Evolutionary conservation across 164 flowering plant genomes (phyloP).

Genomic region (Liquidambar formosana): DNA sequence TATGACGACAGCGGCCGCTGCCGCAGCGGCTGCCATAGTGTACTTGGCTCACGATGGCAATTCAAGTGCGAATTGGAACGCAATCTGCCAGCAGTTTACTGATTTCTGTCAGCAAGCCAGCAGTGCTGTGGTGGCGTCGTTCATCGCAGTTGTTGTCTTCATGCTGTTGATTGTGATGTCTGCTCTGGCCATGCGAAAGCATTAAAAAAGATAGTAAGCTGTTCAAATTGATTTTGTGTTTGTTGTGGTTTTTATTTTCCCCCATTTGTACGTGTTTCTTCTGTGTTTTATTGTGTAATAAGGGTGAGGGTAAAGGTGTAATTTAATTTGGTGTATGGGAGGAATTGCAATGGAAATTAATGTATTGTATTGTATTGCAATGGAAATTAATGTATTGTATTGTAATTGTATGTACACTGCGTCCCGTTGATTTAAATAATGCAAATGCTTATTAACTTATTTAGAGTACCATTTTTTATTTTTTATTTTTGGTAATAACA

Average conservation of each 20-base stretch:
- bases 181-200: constrained; percentile 49
- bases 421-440: too few relatives aligned
- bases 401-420: too few relatives aligned
- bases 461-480: too few relatives aligned
- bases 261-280: not conserved
- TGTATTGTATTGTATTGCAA: too few relatives aligned
- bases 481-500: too few relatives aligned
- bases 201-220: not conserved
- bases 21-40: constrained; percentile 68
- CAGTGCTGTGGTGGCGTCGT: constrained; percentile 72
- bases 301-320: not conserved
- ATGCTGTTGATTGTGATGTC: constrained; percentile 58
- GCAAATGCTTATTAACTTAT: too few relatives aligned
- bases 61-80: constrained; percentile 69
- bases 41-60: constrained; percentile 91
- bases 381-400: too few relatives aligned
- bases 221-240: not conserved
- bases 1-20: constrained; percentile 54
- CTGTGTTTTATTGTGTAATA: not conserved
- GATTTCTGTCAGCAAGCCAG: constrained; percentile 69
- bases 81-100: constrained; percentile 72
- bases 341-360: too few relatives aligned
- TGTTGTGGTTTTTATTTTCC: not conserved
- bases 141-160: constrained; percentile 47
- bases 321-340: not conserved